Evolutionary conservation across 495 filamentous ascomycete genomes (phyloP), one percentile per base, ranked within the genome.

Genomic region (Neurospora sp.): DNA sequence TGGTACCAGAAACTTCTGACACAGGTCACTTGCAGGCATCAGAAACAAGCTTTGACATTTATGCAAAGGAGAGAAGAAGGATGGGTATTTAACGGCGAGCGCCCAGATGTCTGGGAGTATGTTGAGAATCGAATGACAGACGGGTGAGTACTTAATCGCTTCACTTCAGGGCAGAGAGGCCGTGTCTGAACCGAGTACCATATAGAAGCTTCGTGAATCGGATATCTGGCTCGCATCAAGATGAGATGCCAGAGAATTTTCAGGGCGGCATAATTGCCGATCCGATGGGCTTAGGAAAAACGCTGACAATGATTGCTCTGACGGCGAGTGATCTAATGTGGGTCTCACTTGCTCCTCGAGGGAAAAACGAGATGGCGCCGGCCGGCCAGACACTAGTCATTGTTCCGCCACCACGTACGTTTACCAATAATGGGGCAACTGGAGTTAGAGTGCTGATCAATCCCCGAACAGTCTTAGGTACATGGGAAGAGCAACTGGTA

Each of bases 21-120:
- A 20, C 0, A 8, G 8, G n/a, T 46, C 0, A 12, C 0, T 16
- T 12, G 6, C 71, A 83, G 81, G 42, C 83, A 85, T 74, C 84
- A 85, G 62, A 83, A 80, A 59, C 82, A 85, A 72, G 84, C 83
- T 1, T 42, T 86, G 14, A 84, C 82, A 3, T 86, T 86, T 71
- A 79, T 86, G 78, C 69, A 79, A n/a, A 73, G 74, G 35, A 71
- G 83, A 42, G 84, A 86, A 69, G 62, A 75, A 5, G 82, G 83
- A 4, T 84, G 84, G 81, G 74, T 14, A n/a, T 70, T 77, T 5
- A 42, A 73, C 16, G 59, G 39, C 8, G 70, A 71, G 2, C 69
- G 59, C 1, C 31, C 59, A 12, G 79, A 82, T 42, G 62, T 82
- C 0, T 81, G 80, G 79, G 70, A 75, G 2, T 54, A 37, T 35